phyloP scores from a whole-genome alignment of 2,329 filamentous ascomycete genomes.

The Phialophora chinensis region DNA sequence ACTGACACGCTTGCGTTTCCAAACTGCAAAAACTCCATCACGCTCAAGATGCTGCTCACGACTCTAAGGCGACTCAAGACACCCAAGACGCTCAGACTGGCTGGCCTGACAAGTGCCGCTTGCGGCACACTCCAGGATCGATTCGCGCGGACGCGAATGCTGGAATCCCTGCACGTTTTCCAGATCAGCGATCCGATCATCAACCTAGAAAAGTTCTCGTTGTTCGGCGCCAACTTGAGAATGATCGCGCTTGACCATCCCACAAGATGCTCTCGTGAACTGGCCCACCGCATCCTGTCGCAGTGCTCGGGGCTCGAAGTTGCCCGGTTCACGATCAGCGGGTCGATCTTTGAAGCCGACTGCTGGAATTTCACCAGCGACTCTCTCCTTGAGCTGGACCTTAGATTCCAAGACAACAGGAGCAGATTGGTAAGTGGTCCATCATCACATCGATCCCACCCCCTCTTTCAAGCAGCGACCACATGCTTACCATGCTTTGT shows the following conservation, averaged over 20 bases:
- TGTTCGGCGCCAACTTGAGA: background rate
- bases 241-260: background rate
- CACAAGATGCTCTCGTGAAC: background rate
- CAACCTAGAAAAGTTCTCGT: background rate
- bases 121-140: background rate
- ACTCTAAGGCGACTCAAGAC: constrained; percentile 46
- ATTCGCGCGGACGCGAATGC: background rate
- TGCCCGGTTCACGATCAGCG: background rate
- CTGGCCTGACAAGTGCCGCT: background rate
- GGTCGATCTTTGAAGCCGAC: too few species aligned
- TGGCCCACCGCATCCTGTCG: background rate
- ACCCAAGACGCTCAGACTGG: constrained; percentile 45
- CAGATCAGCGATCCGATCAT: constrained; percentile 7
- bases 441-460: background rate
- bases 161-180: constrained; percentile 18
- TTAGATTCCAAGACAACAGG: background rate
- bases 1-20: constrained; percentile 59
- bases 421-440: background rate
- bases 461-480: background rate
- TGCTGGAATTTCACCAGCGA: background rate
- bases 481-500: background rate
- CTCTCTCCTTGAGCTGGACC: background rate
- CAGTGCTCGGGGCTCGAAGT: background rate
- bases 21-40: constrained; percentile 51
- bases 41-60: constrained; percentile 40